Conservation (phyloP, 805 yeast genomes). For the Lipomyces lipofer region DNA sequence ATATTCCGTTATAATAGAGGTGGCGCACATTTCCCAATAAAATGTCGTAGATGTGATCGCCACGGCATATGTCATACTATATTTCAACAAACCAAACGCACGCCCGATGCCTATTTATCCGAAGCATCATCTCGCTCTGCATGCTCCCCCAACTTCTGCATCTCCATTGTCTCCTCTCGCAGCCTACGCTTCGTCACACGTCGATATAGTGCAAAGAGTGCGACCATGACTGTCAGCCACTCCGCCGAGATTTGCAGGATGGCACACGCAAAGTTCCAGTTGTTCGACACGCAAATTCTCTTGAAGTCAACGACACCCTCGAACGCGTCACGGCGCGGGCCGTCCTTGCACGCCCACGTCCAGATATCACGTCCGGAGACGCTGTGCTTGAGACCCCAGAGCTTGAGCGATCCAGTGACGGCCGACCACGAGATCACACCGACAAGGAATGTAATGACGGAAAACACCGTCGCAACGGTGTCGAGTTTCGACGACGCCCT, state of each 20-base stretch:
- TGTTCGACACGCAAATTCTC: background rate
- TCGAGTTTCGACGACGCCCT: background rate
- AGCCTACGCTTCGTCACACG: background rate
- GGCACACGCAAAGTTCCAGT: background rate
- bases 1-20: too few relatives aligned
- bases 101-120: too few relatives aligned
- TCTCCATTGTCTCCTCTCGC: too few relatives aligned
- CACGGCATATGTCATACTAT: too few relatives aligned
- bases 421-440: slow-evolving; percentile 1
- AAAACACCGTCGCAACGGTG: background rate
- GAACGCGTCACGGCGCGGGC: background rate
- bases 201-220: background rate
- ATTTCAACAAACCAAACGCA: too few relatives aligned
- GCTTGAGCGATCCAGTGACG: background rate
- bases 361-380: background rate
- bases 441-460: background rate
- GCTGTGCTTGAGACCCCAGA: background rate
- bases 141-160: too few relatives aligned
- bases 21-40: too few relatives aligned
- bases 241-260: background rate
- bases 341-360: background rate
- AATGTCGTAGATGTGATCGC: too few relatives aligned
- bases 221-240: background rate
- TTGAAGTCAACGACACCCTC: background rate
- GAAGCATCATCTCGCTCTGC: too few relatives aligned